phyloP scores from a whole-genome alignment of 192 early-diverging fungal species.

The Backusella australiensis region DNA sequence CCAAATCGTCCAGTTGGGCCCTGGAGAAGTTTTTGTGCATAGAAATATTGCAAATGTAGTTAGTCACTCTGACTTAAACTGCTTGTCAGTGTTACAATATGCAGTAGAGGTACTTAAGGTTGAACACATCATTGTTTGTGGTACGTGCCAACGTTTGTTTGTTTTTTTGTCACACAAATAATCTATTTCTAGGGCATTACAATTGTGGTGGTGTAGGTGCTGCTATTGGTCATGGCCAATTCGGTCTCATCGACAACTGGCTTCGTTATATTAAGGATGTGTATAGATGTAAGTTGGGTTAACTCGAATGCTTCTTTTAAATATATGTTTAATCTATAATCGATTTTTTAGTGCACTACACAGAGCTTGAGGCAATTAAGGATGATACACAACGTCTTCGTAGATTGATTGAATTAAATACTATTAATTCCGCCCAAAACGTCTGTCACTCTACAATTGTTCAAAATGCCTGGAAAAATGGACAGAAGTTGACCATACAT shows the following conservation, averaged over 20 bases:
- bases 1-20: constrained; percentile 59
- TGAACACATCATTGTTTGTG: constrained; percentile 91
- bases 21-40: constrained; percentile 94
- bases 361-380: constrained; percentile 40
- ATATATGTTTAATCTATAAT: background rate
- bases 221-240: constrained; percentile 55
- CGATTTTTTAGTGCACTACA: constrained; percentile 19
- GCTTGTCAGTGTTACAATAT: constrained; percentile 86
- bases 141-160: constrained; percentile 31
- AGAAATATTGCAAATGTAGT: constrained; percentile 97
- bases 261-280: constrained; percentile 84
- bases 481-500: constrained; percentile 70
- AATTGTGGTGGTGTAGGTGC: constrained; percentile 71
- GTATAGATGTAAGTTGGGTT: constrained; percentile 55
- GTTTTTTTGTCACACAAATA: background rate
- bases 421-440: constrained; percentile 65
- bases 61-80: constrained; percentile 75
- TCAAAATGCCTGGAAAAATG: constrained; percentile 78
- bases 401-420: constrained; percentile 73
- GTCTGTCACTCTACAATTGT: constrained; percentile 76
- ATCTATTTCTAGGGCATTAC: constrained; percentile 50
- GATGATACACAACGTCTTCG: constrained; percentile 44
- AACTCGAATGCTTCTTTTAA: background rate
- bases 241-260: constrained; percentile 90
- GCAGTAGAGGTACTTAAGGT: constrained; percentile 91